A percentile compares a stretch with the other conserved stretches of the same genome.
Conservation (phyloP, 768 basidiomycete species). For the Russula lepida region DNA sequence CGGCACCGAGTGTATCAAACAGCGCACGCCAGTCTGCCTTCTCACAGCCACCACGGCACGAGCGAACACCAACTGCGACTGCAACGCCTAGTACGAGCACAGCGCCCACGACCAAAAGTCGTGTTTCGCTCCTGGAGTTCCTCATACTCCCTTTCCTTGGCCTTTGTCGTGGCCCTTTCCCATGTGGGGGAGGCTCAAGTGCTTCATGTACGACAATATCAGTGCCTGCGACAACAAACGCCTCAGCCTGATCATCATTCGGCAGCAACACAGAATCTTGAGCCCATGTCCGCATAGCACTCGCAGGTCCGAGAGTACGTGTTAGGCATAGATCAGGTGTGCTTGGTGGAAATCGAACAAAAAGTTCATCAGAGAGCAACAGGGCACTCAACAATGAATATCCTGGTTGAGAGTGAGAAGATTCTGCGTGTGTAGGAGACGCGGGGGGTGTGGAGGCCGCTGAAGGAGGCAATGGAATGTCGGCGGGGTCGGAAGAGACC, state of each 20-base stretch:
- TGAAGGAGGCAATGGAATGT: constrained; percentile 16
- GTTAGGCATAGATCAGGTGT: constrained; percentile 45
- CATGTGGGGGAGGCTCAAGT: constrained; percentile 27
- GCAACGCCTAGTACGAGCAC: constrained; percentile 64
- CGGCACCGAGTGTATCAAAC: not conserved
- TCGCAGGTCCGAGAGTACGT: constrained; percentile 69
- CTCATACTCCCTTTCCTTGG: constrained; percentile 11
- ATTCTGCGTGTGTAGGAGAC: constrained; percentile 19
- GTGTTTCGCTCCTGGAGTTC: constrained; percentile 21
- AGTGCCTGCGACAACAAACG: constrained; percentile 46
- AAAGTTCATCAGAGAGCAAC: constrained; percentile 49
- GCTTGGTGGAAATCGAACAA: constrained; percentile 48
- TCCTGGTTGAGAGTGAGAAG: constrained; percentile 13
- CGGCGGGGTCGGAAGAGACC: not conserved
- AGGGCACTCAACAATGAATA: constrained; percentile 44
- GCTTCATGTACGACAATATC: constrained; percentile 48
- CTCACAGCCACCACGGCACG: constrained; percentile 2
- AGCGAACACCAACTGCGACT: constrained; percentile 40
- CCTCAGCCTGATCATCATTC: constrained; percentile 49
- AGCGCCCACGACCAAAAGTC: constrained; percentile 49
- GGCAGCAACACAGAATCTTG: constrained; percentile 38
- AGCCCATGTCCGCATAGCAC: constrained; percentile 69
- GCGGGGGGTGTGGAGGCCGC: constrained; percentile 1
- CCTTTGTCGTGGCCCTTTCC: constrained; percentile 13
- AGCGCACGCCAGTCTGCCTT: not conserved